A percentile compares a stretch with the other conserved stretches of the same genome.
Conservation (phyloP, 306 rosid genomes). For the Prunus persica region Prunus_persica_NCBIv2 NC_034010.1:26086001-26086500, state of each 20-base stretch:
- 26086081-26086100: background rate
- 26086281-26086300: constrained; percentile 9
- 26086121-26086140: background rate
- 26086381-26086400: background rate
- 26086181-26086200: constrained; percentile 13
- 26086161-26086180: background rate
- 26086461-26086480: constrained; percentile 30
- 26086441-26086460: constrained; percentile 14
- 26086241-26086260: background rate
- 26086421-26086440: background rate
- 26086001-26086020: too few relatives aligned
- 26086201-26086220: background rate
- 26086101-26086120: constrained; percentile 11
- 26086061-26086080: background rate
- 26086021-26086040: background rate
- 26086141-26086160: background rate
- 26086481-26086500: constrained; percentile 29
- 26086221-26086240: background rate
- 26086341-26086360: constrained; percentile 36
- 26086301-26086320: constrained; percentile 31
- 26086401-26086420: background rate
- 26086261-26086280: background rate
- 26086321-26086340: constrained; percentile 39
- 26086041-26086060: background rate
- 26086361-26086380: constrained; percentile 30